Base-by-base conservation (phyloP, 108 stramenopile genomes). In the Seminavis robusta region DNA sequence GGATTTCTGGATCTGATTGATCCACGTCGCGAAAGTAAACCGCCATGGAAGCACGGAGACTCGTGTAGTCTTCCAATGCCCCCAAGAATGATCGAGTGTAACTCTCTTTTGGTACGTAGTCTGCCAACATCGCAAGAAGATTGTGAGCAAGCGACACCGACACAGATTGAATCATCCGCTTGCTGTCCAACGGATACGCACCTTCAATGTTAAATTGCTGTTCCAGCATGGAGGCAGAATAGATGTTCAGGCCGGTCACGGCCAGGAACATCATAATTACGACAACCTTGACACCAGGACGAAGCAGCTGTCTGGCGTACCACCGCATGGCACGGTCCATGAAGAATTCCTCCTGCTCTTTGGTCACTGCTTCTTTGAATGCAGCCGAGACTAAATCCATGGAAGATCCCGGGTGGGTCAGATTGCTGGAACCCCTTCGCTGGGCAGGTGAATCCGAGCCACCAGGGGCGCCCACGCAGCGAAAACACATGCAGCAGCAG, bases 1-100 rank as follows among this genome's bases (percentile, higher is more conserved):
- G 44, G 16, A 45, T 45, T 9, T 45, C 44, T 15, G 44, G 44
- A 19, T 45, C 44, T 8, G 44, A 45, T 45, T 45, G 44, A 45
- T 45, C 16, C 16, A 15, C 44, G 19, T 16, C 11, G 19, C 44
- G 44, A 19, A 45, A 45, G 44, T 16, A 45, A 8, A 45, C 44
- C 19, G n/a, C n/a, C n/a, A n/a, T n/a, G n/a, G n/a, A n/a, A n/a
- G n/a, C n/a, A n/a, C n/a, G 15, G 19, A 46, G 43, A 44, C 23
- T 19, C 10, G 41, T 27, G 24, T 44, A 57, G 27, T 29, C 42
- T n/a, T n/a, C n/a, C n/a, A n/a, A n/a, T n/a, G n/a, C n/a, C n/a
- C n/a, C n/a, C n/a, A n/a, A n/a, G n/a, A n/a, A n/a, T n/a, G n/a
- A n/a, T n/a, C n/a, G n/a, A 25, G 26, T 23, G 46, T 47, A 47